A percentile compares a stretch with the other conserved stretches of the same genome.
These are phyloP conservation scores for Paramecium tetraurelia DNA, from an alignment of 73 alveolate genomes.

Conservation along the genomic window DNA sequence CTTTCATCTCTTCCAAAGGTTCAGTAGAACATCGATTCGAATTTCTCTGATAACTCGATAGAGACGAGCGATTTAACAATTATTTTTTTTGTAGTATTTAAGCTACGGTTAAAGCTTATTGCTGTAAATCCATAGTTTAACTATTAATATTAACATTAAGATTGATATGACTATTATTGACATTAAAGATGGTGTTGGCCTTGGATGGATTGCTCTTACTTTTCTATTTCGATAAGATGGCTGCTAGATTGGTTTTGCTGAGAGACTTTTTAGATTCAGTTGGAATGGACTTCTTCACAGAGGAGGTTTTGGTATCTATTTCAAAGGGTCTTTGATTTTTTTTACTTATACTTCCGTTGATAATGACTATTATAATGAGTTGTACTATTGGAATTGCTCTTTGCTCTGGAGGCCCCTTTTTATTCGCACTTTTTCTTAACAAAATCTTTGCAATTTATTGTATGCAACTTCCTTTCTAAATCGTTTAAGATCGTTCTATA, in stretches of 20 bases:
- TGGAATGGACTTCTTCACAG: constrained; percentile 49
- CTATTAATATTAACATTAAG: constrained; percentile 39
- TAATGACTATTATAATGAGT: constrained; percentile 37
- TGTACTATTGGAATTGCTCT: constrained; percentile 46
- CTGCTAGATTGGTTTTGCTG: background rate
- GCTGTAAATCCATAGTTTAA: constrained; percentile 4
- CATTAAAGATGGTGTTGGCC: background rate
- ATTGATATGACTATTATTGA: constrained; percentile 4
- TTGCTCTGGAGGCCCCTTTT: constrained; percentile 17
- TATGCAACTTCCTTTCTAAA: constrained; percentile 36
- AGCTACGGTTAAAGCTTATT: constrained; percentile 33
- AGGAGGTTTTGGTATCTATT: constrained; percentile 1
- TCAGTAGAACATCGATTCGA: constrained; percentile 49
- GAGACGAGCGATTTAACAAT: background rate
- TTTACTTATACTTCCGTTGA: constrained; percentile 6
- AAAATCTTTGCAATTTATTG: constrained; percentile 39
- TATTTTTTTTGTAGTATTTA: constrained; percentile 16
- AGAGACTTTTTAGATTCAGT: constrained; percentile 29
- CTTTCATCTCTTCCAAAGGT: constrained; percentile 40
- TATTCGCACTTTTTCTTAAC: background rate
- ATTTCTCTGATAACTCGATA: constrained; percentile 16
- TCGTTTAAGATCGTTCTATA: constrained; percentile 4
- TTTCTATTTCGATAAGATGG: background rate
- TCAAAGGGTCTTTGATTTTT: constrained; percentile 15
- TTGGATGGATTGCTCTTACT: constrained; percentile 17